These are phyloP conservation scores for Penicillium decumbens DNA, from an alignment of 2,329 filamentous ascomycete genomes.

Conservation along the genomic window DNA sequence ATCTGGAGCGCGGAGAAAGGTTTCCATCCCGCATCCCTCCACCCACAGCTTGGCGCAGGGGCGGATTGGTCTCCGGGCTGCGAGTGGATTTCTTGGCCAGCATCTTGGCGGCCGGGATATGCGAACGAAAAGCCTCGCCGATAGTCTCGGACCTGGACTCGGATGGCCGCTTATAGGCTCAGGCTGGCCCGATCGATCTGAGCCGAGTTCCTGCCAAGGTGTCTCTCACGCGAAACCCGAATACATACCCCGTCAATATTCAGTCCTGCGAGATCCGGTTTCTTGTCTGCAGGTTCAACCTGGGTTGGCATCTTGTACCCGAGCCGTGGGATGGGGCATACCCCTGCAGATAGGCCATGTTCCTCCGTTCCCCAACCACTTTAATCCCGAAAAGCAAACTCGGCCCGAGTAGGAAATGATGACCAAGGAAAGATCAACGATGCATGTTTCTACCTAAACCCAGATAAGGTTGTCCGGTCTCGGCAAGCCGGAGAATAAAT, in stretches of 20 bases:
- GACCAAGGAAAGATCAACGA: slow-evolving; percentile 1
- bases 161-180: slow-evolving; percentile 2
- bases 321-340: neutral
- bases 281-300: neutral
- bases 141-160: neutral
- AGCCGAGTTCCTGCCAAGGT: neutral
- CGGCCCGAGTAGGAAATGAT: slow-evolving; percentile 4
- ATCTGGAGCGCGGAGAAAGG: slow-evolving; percentile 1
- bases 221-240: neutral
- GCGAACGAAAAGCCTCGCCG: slow-evolving; percentile 7
- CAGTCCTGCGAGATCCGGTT: neutral
- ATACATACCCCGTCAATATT: neutral
- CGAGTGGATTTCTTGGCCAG: slow-evolving; percentile 3
- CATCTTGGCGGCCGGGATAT: slow-evolving; percentile 1
- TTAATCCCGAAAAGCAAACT: neutral
- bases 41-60: neutral
- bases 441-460: neutral
- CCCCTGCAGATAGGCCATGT: too few relatives aligned
- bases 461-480: neutral
- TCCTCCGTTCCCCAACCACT: neutral
- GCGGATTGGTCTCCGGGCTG: neutral
- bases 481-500: neutral
- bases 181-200: neutral
- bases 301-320: neutral
- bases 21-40: slow-evolving; percentile 1